phyloP scores from a whole-genome alignment of 2,329 filamentous ascomycete species.

The Coniochaeta pulveracea region DNA sequence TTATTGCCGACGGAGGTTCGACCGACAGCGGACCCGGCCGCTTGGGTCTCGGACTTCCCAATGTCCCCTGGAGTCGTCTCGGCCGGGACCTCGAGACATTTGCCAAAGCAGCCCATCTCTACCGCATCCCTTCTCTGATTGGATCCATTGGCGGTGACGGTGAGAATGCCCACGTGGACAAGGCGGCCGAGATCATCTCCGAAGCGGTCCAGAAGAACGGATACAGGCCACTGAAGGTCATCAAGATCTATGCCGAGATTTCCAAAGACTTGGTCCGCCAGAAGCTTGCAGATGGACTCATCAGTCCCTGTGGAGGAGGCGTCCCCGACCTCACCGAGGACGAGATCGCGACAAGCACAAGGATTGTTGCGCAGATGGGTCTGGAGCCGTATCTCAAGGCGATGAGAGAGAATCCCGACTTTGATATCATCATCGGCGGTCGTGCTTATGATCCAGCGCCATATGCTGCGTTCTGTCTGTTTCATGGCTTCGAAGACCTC shows the following conservation, averaged over 20 bases:
- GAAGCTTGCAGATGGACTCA: constrained; percentile 15
- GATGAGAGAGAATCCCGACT: constrained; percentile 27
- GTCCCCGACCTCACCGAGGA: constrained; percentile 25
- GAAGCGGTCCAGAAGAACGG: constrained; percentile 10
- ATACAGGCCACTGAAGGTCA: constrained; percentile 17
- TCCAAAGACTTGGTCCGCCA: constrained; percentile 19
- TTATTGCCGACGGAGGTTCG: constrained; percentile 15
- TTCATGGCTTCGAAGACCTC: constrained; percentile 13
- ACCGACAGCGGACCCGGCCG: constrained; percentile 14
- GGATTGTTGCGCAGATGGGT: constrained; percentile 33
- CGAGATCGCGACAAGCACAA: constrained; percentile 23
- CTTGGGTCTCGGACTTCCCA: constrained; percentile 3
- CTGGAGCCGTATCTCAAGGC: constrained; percentile 30
- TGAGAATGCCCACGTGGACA: constrained; percentile 16
- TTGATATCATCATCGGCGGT: constrained; percentile 35
- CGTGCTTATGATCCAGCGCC: constrained; percentile 28
- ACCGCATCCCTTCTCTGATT: constrained; percentile 11
- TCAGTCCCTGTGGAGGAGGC: constrained; percentile 25
- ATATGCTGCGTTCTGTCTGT: constrained; percentile 22
- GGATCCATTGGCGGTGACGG: constrained; percentile 31
- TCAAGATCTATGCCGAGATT: constrained; percentile 27
- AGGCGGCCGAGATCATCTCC: constrained; percentile 7
- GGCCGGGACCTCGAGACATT: constrained; percentile 1
- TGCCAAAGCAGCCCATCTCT: constrained; percentile 5
- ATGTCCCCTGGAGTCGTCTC: constrained; percentile 2